These are phyloP conservation scores for Quercus mongolica DNA, from an alignment of 306 rosid genomes.

Conservation along the genomic window DNA sequence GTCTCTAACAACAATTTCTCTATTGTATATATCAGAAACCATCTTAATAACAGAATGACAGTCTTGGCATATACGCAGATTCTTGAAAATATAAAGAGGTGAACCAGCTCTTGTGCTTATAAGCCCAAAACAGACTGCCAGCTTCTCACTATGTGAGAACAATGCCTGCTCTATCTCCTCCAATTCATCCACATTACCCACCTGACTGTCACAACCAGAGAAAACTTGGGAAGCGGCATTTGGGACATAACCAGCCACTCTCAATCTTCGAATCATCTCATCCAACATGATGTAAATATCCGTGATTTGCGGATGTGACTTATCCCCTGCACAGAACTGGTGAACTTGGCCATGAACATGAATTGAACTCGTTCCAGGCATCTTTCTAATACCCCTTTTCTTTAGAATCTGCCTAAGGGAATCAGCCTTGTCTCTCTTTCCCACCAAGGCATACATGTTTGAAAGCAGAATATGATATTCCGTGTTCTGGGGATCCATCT, in stretches of 20 bases:
- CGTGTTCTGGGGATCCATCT: constrained; percentile 51
- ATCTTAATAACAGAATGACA: constrained; percentile 76
- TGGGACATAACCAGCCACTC: constrained; percentile 66
- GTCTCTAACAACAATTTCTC: constrained; percentile 69
- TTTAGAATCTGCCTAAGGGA: constrained; percentile 47
- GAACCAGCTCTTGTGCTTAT: constrained; percentile 49
- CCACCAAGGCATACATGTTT: constrained; percentile 57
- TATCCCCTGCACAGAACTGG: constrained; percentile 66
- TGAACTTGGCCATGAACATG: constrained; percentile 54
- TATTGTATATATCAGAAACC: constrained; percentile 45
- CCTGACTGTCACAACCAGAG: constrained; percentile 32
- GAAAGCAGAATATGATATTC: constrained; percentile 68
- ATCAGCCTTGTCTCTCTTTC: constrained; percentile 55
- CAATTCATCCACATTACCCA: constrained; percentile 28
- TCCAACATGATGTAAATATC: constrained; percentile 51
- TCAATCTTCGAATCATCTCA: constrained; percentile 55
- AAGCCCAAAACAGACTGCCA: constrained; percentile 75
- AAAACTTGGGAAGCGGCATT: constrained; percentile 50
- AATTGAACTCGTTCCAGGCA: constrained; percentile 70
- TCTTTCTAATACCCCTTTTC: constrained; percentile 54
- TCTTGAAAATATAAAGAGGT: constrained; percentile 61
- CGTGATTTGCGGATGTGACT: constrained; percentile 41
- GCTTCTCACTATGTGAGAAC: constrained; percentile 74
- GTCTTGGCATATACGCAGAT: constrained; percentile 62
- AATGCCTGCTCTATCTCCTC: constrained; percentile 73